Evolutionary conservation across 208 protist species (phyloP).

Genomic region (Acanthamoeba castellanii): DNA sequence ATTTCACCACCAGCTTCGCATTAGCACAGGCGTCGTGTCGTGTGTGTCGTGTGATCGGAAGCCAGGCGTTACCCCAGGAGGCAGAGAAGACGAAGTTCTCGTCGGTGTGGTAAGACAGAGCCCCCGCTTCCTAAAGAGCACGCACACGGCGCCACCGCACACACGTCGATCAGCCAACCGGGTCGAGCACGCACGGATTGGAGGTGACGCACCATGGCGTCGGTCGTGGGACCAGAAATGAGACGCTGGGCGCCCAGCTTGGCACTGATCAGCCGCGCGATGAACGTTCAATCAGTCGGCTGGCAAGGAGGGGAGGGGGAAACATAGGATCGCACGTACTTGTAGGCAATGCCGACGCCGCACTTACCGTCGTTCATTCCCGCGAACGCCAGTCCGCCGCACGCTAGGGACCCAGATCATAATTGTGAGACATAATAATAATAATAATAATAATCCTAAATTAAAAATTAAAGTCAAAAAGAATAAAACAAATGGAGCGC

Average conservation of each 20-base stretch:
- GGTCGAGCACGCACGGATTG: too few relatives aligned
- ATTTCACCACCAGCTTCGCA: too few relatives aligned
- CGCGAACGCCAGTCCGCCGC: conserved; percentile 31
- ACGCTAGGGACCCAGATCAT: neutral
- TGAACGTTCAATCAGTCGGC: neutral
- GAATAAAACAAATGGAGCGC: neutral
- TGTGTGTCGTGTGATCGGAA: neutral
- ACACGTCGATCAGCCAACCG: too few relatives aligned
- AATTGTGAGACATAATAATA: too few relatives aligned
- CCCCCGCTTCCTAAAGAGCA: neutral
- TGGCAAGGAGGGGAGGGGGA: too few relatives aligned
- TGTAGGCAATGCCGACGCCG: neutral
- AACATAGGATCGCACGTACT: neutral
- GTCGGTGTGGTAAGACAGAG: neutral
- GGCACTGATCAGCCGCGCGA: neutral
- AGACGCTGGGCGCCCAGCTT: conserved; percentile 25
- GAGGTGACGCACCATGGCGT: neutral
- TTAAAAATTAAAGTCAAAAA: neutral
- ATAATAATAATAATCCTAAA: neutral
- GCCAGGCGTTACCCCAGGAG: conserved; percentile 7
- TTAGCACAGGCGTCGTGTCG: neutral
- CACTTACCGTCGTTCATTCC: conserved; percentile 30
- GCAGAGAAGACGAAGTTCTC: conserved; percentile 21
- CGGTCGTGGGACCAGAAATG: conserved; percentile 35
- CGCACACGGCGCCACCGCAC: neutral